Percentiles rank a stretch among this genome's conserved stretches.
These are phyloP conservation scores for Geotrichum macrosporum DNA, from an alignment of 1,139 yeast genomes.

Conservation along the genomic window DNA sequence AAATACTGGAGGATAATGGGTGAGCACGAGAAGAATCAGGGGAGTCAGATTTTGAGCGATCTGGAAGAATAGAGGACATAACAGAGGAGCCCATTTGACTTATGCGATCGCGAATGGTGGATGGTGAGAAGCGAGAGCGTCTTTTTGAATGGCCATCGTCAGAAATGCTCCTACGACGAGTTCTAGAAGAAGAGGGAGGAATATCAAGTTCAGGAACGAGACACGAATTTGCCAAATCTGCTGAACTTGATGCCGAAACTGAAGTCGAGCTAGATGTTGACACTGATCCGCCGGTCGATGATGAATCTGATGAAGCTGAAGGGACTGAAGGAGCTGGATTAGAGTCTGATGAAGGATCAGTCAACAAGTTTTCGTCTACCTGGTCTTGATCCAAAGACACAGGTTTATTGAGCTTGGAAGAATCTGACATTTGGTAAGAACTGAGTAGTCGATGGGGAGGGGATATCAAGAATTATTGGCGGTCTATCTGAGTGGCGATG, in stretches of 20 bases:
- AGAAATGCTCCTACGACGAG: background rate
- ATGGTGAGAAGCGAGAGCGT: constrained; percentile 11
- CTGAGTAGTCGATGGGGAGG: background rate
- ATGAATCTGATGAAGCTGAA: background rate
- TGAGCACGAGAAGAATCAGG: background rate
- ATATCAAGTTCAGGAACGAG: background rate
- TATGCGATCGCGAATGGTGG: constrained; percentile 17
- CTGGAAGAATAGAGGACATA: constrained; percentile 19
- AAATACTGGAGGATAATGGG: background rate
- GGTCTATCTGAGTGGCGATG: background rate
- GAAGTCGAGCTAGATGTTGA: too few species aligned
- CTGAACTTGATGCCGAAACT: background rate
- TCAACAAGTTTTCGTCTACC: background rate
- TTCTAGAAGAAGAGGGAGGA: background rate
- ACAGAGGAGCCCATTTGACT: constrained; percentile 20
- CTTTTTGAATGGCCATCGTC: constrained; percentile 6
- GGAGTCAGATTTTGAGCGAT: constrained; percentile 1
- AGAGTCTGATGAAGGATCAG: background rate
- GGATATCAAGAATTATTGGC: background rate
- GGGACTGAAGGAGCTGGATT: background rate
- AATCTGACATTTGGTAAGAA: too few species aligned
- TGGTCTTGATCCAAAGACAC: background rate
- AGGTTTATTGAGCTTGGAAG: background rate
- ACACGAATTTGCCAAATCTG: background rate
- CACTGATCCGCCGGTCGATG: too few species aligned